Conservation (phyloP, 805 yeast genomes). For the Wickerhamomyces subpelliculosus region DNA sequence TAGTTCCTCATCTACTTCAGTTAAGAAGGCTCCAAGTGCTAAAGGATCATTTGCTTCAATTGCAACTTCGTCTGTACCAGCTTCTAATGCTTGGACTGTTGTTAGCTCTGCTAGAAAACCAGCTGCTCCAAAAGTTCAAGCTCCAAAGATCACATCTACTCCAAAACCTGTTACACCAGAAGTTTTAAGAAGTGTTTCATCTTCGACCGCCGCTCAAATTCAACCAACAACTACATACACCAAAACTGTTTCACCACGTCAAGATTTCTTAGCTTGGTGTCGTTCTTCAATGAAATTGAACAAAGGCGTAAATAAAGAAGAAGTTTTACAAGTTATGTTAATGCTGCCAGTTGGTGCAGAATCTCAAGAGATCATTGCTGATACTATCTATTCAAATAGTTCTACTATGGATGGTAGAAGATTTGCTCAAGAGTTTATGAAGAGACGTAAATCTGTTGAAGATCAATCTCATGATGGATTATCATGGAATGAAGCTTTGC, state of each 20-base stretch:
- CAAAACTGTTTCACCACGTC: conserved; percentile 33
- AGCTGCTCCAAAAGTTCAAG: conserved; percentile 2
- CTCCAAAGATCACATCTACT: conserved; percentile 8
- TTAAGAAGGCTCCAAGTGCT: conserved; percentile 5
- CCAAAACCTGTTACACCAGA: conserved; percentile 24
- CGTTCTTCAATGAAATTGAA: conserved; percentile 61
- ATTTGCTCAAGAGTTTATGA: conserved; percentile 85
- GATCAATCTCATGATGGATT: conserved; percentile 38
- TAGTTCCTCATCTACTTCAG: not conserved
- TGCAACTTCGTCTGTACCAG: conserved; percentile 9
- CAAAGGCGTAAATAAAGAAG: conserved; percentile 69
- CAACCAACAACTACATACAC: conserved; percentile 1
- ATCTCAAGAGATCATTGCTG: conserved; percentile 81
- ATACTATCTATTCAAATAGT: conserved; percentile 82
- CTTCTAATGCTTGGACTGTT: conserved; percentile 33
- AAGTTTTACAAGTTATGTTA: conserved; percentile 70
- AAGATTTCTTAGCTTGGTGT: conserved; percentile 70
- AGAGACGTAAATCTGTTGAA: conserved; percentile 70
- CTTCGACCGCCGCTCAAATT: conserved; percentile 12
- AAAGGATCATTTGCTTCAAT: conserved; percentile 18
- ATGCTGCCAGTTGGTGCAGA: conserved; percentile 74
- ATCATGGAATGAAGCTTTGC: conserved; percentile 71
- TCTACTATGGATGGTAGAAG: conserved; percentile 91
- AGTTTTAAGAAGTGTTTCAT: conserved; percentile 31
- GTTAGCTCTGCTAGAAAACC: conserved; percentile 21